A percentile compares a stretch with the other conserved stretches of the same genome.
These are phyloP conservation scores for Helicocarpus griseus DNA, from an alignment of 2,329 filamentous ascomycete genomes.

Conservation along the genomic window DNA sequence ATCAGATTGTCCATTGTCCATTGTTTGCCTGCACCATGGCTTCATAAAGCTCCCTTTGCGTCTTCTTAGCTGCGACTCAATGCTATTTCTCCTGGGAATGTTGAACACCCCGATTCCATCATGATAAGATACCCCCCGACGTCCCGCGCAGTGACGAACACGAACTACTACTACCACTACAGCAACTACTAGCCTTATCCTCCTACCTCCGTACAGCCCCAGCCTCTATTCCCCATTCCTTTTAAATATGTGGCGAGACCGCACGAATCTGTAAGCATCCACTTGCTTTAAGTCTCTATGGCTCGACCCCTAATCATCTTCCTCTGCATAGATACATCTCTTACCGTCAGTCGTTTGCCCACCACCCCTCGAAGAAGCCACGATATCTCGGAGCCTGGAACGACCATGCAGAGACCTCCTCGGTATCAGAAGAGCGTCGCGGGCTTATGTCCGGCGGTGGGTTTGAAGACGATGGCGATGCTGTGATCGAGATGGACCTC, in stretches of 20 bases:
- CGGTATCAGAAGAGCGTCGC: conserved; percentile 57
- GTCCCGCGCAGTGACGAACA: conserved; percentile 1
- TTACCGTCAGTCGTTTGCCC: conserved; percentile 96
- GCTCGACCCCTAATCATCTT: conserved; percentile 13
- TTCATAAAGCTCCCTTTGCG: background rate
- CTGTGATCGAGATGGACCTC: conserved; percentile 96
- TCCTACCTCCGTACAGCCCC: background rate
- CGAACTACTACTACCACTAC: background rate
- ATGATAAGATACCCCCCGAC: conserved; percentile 4
- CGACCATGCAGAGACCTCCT: conserved; percentile 53
- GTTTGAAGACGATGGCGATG: conserved; percentile 63
- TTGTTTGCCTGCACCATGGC: background rate
- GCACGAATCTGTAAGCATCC: conserved; percentile 79
- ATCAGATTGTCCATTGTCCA: background rate
- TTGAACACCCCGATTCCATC: background rate
- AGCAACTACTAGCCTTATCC: background rate
- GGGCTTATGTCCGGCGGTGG: conserved; percentile 77
- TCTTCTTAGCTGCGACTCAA: background rate
- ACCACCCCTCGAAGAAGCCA: conserved; percentile 81
- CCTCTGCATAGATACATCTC: conserved; percentile 69
- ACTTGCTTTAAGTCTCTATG: conserved; percentile 7
- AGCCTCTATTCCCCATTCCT: background rate
- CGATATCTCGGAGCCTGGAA: conserved; percentile 53
- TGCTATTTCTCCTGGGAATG: background rate
- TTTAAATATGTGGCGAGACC: conserved; percentile 88